Percentiles rank a stretch among this genome's conserved stretches.
Evolutionary conservation across 805 yeast species (phyloP).

Genomic region (Cyberlindnera bimundalis): DNA sequence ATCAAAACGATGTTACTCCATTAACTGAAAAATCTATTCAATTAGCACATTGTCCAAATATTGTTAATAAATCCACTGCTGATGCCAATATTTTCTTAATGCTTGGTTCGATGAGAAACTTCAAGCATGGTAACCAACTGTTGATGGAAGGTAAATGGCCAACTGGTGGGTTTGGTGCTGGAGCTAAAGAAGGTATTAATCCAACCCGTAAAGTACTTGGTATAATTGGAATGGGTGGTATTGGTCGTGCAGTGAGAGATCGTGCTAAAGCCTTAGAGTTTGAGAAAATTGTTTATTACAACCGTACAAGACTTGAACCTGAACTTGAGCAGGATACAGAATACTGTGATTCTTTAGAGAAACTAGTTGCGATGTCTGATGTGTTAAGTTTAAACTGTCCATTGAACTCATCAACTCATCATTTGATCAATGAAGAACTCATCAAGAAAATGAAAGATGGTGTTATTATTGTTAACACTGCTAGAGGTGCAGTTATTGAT

Average conservation of each 20-base stretch:
- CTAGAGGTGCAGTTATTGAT: slow-evolving; percentile 52
- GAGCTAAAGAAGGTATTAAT: slow-evolving; percentile 36
- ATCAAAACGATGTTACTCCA: slow-evolving; percentile 41
- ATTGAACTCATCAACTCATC: slow-evolving; percentile 46
- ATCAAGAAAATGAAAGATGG: slow-evolving; percentile 38
- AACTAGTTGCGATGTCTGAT: slow-evolving; percentile 40
- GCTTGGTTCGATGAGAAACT: slow-evolving; percentile 49
- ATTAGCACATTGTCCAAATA: slow-evolving; percentile 40
- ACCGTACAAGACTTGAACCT: slow-evolving; percentile 38
- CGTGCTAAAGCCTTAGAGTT: slow-evolving; percentile 48
- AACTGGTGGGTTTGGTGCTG: slow-evolving; percentile 34
- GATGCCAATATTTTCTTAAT: slow-evolving; percentile 54
- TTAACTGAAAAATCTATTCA: slow-evolving; percentile 37
- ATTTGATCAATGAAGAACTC: slow-evolving; percentile 42
- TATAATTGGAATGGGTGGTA: slow-evolving; percentile 55
- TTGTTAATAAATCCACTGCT: slow-evolving; percentile 56
- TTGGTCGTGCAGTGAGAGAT: slow-evolving; percentile 49
- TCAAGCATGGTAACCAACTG: slow-evolving; percentile 32
- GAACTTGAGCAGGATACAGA: slow-evolving; percentile 43
- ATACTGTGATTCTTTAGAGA: slow-evolving; percentile 25
- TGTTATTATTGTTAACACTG: slow-evolving; percentile 49
- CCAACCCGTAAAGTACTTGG: slow-evolving; percentile 51
- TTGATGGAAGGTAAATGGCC: slow-evolving; percentile 30
- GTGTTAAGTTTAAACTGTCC: slow-evolving; percentile 54
- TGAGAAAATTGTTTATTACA: slow-evolving; percentile 50